A percentile compares a stretch with the other conserved stretches of the same genome.
These are phyloP conservation scores for Stereum hirsutum DNA, from an alignment of 1,284 basidiomycete genomes.

Conservation along the genomic window DNA sequence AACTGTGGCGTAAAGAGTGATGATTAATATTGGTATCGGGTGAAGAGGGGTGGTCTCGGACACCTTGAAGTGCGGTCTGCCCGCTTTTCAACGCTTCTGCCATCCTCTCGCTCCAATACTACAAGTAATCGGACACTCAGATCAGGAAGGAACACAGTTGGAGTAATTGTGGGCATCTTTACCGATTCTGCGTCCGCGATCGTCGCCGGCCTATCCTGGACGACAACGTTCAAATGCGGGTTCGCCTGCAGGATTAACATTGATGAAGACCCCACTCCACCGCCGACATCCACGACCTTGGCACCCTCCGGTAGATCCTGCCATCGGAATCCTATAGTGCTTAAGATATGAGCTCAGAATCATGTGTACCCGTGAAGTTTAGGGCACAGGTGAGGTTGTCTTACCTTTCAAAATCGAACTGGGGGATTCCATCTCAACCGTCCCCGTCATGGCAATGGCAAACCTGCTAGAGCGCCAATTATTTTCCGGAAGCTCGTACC, in stretches of 20 bases:
- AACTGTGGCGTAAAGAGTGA: no score
- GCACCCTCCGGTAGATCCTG: constrained; percentile 10
- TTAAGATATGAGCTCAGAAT: neutral
- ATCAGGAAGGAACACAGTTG: no score
- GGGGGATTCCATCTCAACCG: constrained; percentile 14
- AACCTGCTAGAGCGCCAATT: constrained; percentile 13
- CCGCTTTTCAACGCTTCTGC: no score
- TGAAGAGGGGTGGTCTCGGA: no score
- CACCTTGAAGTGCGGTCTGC: no score
- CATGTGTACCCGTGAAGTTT: no score
- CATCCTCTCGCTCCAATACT: no score
- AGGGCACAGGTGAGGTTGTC: neutral
- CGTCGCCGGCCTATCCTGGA: constrained; percentile 10
- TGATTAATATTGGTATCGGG: no score
- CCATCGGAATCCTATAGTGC: constrained; percentile 8
- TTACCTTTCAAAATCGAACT: constrained; percentile 15
- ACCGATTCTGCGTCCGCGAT: neutral
- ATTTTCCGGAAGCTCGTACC: constrained; percentile 18
- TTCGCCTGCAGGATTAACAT: constrained; percentile 12
- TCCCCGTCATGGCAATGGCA: constrained; percentile 17
- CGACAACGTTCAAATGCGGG: constrained; percentile 15
- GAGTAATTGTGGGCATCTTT: no score
- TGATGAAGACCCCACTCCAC: constrained; percentile 15
- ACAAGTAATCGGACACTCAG: no score
- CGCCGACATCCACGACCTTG: constrained; percentile 16